Conservation (phyloP, 2,329 filamentous ascomycete genomes). For the Aspergillus fischeri region DNA sequence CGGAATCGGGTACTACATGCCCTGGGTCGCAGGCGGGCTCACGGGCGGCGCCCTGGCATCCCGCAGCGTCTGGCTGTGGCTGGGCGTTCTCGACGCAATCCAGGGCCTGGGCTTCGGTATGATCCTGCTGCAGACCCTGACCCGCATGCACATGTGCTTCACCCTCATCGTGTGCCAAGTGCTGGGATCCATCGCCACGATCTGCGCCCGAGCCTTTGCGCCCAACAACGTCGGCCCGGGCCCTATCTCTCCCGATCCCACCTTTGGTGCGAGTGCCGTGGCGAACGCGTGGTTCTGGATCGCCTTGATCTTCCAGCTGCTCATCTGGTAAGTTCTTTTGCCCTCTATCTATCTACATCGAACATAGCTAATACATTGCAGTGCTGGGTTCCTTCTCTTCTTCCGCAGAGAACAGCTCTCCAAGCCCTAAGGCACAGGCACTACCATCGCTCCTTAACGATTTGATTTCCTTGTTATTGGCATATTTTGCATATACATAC, state of each 20-base stretch:
- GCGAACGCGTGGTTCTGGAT: conserved; percentile 58
- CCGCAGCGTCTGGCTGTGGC: conserved; percentile 60
- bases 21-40: conserved; percentile 54
- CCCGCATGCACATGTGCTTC: conserved; percentile 59
- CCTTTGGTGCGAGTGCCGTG: conserved; percentile 42
- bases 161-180: conserved; percentile 58
- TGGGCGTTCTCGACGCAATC: conserved; percentile 60
- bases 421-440: conserved; percentile 29
- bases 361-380: conserved; percentile 6
- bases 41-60: conserved; percentile 53
- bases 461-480: not conserved
- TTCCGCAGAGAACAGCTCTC: conserved; percentile 42
- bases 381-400: conserved; percentile 36
- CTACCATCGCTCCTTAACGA: not conserved
- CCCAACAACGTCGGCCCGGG: conserved; percentile 59
- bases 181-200: conserved; percentile 57
- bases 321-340: conserved; percentile 49
- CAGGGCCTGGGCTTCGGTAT: conserved; percentile 65
- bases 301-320: conserved; percentile 52
- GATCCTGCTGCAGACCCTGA: conserved; percentile 62
- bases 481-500: not conserved
- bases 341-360: conserved; percentile 13
- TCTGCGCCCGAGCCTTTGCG: conserved; percentile 55
- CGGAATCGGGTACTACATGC: conserved; percentile 56
- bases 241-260: conserved; percentile 58